Percentiles rank a stretch among this genome's conserved stretches.
Conservation (phyloP, 2,329 filamentous ascomycete species). For the Meredithiella fracta region DNA sequence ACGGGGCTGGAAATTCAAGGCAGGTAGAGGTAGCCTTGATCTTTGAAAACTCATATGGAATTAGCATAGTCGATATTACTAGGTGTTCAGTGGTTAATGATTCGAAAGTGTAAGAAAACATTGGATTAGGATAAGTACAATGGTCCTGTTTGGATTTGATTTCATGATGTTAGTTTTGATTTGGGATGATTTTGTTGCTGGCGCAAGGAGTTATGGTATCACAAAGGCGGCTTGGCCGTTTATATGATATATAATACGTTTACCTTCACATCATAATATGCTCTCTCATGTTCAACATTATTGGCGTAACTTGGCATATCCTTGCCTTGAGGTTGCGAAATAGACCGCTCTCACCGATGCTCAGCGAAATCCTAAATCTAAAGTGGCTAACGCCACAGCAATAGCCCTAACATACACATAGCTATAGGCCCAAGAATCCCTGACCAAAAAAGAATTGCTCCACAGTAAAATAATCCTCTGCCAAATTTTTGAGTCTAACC, state of each 20-base stretch:
- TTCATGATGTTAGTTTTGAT: neutral
- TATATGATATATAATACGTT: no score
- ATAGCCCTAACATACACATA: conserved; percentile 14
- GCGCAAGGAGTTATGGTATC: no score
- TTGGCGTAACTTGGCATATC: neutral
- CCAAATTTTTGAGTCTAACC: neutral
- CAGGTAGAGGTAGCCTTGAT: neutral
- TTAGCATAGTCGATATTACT: neutral
- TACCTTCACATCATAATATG: no score
- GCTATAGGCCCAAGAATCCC: neutral
- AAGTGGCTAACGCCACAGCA: conserved; percentile 1
- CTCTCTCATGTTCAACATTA: no score
- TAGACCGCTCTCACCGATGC: neutral
- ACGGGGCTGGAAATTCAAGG: conserved; percentile 10
- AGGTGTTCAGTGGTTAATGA: neutral
- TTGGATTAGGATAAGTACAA: neutral
- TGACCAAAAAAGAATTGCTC: neutral
- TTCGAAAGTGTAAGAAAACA: neutral
- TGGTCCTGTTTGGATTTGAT: neutral
- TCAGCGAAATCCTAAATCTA: neutral
- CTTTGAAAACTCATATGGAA: neutral
- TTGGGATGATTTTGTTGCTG: neutral
- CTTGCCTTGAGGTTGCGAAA: neutral
- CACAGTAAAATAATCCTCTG: conserved; percentile 5
- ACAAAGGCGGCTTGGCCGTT: no score